Evolutionary conservation across 2,329 filamentous ascomycete genomes (phyloP).

Genomic region (Phyllosticta capitalensis): DNA sequence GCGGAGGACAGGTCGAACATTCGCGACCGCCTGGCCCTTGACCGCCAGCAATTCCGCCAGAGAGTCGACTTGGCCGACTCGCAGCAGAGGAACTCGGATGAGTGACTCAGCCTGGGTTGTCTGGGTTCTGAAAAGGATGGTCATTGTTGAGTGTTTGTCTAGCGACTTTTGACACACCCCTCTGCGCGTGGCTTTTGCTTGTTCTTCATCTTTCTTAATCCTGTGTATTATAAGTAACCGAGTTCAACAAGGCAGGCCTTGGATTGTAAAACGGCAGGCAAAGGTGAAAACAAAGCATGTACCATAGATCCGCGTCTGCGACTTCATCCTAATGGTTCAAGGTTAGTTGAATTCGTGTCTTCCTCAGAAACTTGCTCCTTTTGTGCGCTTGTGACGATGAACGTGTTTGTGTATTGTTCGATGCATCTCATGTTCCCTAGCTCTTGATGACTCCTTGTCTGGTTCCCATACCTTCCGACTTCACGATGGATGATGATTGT

Average conservation of each 20-base stretch:
- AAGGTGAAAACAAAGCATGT: neutral
- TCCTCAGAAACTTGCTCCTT: no score
- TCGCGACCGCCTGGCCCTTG: neutral
- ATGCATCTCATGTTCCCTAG: no score
- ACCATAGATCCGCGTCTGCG: neutral
- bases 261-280: neutral
- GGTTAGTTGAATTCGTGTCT: no score
- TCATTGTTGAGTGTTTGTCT: neutral
- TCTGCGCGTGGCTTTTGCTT: neutral
- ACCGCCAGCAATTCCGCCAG: neutral
- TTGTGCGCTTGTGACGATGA: no score
- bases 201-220: neutral
- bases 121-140: neutral
- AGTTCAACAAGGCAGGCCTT: neutral
- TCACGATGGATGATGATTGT: no score
- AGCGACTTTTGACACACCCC: neutral
- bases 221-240: neutral
- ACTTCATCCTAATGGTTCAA: neutral
- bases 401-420: no score
- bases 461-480: no score
- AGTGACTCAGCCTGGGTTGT: neutral
- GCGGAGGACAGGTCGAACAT: neutral
- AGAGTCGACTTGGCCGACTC: neutral
- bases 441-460: no score
- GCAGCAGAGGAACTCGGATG: neutral